These are phyloP conservation scores for Phytophthora brassicae DNA, from an alignment of 352 stramenopile genomes.

Conservation along the genomic window DNA sequence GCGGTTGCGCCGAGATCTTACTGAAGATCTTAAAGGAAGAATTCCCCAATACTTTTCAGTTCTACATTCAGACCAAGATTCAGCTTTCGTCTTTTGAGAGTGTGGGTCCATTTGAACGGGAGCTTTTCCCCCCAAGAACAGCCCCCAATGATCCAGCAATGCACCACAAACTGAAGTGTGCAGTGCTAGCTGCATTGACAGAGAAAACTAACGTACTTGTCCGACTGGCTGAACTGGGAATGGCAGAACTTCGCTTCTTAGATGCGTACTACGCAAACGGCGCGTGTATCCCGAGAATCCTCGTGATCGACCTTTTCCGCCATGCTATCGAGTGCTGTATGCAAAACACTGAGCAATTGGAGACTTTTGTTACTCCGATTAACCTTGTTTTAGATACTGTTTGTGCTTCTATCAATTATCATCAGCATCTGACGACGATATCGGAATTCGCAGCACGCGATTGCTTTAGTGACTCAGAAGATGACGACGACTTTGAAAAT, in stretches of 20 bases:
- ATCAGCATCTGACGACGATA: slow-evolving; percentile 76
- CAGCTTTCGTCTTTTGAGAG: slow-evolving; percentile 76
- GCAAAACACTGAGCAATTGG: slow-evolving; percentile 37
- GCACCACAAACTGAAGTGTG: slow-evolving; percentile 59
- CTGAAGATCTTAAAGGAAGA: slow-evolving; percentile 63
- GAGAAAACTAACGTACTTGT: slow-evolving; percentile 50
- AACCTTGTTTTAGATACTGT: slow-evolving; percentile 58
- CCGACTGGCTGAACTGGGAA: slow-evolving; percentile 53
- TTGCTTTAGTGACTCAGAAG: slow-evolving; percentile 77
- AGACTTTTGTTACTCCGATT: slow-evolving; percentile 51
- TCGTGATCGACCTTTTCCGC: slow-evolving; percentile 64
- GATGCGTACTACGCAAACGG: slow-evolving; percentile 54
- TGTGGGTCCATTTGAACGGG: slow-evolving; percentile 66
- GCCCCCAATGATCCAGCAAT: slow-evolving; percentile 52
- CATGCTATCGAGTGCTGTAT: slow-evolving; percentile 57
- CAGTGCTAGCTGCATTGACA: slow-evolving; percentile 48
- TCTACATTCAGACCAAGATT: slow-evolving; percentile 67
- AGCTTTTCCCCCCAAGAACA: slow-evolving; percentile 60
- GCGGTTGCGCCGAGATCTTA: slow-evolving; percentile 67
- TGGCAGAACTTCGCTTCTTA: slow-evolving; percentile 67
- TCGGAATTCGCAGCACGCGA: slow-evolving; percentile 67
- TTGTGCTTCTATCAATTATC: slow-evolving; percentile 75
- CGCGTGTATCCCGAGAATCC: slow-evolving; percentile 44
- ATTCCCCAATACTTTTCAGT: slow-evolving; percentile 79
- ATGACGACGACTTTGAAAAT: slow-evolving; percentile 34